A percentile compares a stretch with the other conserved stretches of the same genome.
These are phyloP conservation scores for Globisporangium barbulae DNA, from an alignment of 352 stramenopile genomes.

Conservation along the genomic window DNA sequence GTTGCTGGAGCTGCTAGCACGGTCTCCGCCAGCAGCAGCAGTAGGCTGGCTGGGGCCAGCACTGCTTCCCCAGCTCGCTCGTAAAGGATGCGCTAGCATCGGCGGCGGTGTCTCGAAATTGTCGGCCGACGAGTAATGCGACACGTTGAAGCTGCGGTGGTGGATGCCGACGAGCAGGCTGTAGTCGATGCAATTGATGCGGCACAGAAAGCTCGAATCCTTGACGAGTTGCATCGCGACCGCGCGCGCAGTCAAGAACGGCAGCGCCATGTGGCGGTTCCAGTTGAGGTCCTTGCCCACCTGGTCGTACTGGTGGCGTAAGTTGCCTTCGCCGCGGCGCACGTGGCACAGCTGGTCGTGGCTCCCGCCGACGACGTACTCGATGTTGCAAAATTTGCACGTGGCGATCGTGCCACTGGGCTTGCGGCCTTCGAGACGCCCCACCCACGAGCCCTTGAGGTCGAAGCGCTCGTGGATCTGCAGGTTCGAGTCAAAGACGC, in stretches of 20 bases:
- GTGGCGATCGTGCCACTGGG: conserved; percentile 58
- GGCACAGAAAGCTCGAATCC: conserved; percentile 89
- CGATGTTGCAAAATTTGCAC: conserved; percentile 71
- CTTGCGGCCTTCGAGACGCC: conserved; percentile 67
- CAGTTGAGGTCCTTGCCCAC: conserved; percentile 84
- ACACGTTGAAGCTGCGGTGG: conserved; percentile 85
- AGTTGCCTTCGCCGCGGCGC: conserved; percentile 53
- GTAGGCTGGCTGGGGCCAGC: not conserved
- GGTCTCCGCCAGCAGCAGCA: not conserved
- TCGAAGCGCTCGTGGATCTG: conserved; percentile 84
- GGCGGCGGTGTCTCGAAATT: conserved; percentile 34
- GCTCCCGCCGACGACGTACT: conserved; percentile 65
- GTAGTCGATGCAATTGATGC: conserved; percentile 96
- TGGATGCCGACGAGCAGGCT: conserved; percentile 93
- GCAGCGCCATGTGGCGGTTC: conserved; percentile 78
- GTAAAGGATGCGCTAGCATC: not conserved
- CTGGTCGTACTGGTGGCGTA: conserved; percentile 77
- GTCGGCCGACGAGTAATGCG: conserved; percentile 60
- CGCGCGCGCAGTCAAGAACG: conserved; percentile 40
- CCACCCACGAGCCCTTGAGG: conserved; percentile 85
- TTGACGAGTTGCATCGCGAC: conserved; percentile 71
- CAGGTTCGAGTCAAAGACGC: conserved; percentile 72
- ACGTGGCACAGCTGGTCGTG: conserved; percentile 71
- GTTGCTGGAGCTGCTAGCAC: conserved; percentile 20
- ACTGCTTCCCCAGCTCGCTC: conserved; percentile 20